Percentiles rank a stretch among this genome's conserved stretches.
Evolutionary conservation across 208 protist species (phyloP).

Genomic region (Trypanosoma scelopori): DNA sequence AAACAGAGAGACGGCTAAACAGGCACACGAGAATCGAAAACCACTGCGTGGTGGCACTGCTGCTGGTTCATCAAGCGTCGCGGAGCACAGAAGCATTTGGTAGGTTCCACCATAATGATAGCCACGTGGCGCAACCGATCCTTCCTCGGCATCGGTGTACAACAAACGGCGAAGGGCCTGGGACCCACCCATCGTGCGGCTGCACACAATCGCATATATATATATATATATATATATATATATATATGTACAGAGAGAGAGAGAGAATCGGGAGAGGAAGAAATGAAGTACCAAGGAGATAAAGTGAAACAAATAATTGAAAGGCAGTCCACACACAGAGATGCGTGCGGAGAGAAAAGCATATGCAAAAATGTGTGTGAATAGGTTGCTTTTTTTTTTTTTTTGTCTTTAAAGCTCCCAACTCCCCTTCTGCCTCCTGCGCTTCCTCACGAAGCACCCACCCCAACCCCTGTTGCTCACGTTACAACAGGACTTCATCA

Average conservation of each 20-base stretch:
- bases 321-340: no score
- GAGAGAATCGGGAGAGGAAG: slow-evolving; percentile 13
- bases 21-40: slow-evolving; percentile 42
- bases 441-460: no score
- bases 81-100: slow-evolving; percentile 44
- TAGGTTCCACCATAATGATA: slow-evolving; percentile 75
- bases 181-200: slow-evolving; percentile 55
- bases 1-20: slow-evolving; percentile 48
- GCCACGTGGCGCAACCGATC: slow-evolving; percentile 46
- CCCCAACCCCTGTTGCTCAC: no score
- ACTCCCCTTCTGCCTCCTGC: no score
- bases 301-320: no score
- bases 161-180: slow-evolving; percentile 73
- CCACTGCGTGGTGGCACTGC: slow-evolving; percentile 58
- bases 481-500: no score
- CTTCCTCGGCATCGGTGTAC: slow-evolving; percentile 48
- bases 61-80: slow-evolving; percentile 48
- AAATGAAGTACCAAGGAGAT: no score
- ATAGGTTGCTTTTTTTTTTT: no score
- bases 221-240: slow-evolving; percentile 23
- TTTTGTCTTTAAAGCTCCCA: no score
- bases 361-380: no score
- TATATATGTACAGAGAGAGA: slow-evolving; percentile 16
- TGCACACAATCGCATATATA: slow-evolving; percentile 9
- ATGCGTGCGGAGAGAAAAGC: no score